Base-by-base conservation (phyloP, 768 basidiomycete species). In the Xerocomus potaroensis region DNA sequence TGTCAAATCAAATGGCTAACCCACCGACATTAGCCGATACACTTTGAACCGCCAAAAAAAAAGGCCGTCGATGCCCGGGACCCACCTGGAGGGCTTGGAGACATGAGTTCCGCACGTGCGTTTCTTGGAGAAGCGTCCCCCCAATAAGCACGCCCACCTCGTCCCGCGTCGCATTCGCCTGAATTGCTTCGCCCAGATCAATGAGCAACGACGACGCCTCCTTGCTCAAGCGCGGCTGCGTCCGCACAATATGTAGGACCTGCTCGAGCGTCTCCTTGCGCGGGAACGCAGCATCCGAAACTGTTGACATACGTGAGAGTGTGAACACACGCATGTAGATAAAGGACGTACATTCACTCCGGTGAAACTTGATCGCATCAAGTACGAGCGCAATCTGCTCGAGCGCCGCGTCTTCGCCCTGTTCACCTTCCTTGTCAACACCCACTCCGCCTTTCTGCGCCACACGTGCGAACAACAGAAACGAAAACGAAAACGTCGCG, bases 1-100 rank as follows among this genome's bases (percentile, higher is more conserved):
- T 0, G 94, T 97, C 38, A 98, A 65, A 66, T 98, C 96, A 54
- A 98, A 86, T 0, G 93, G 87, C 91, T 97, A 24, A 4, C 16
- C 11, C n/a, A n/a, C n/a, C n/a, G n/a, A n/a, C n/a, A n/a, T n/a
- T n/a, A n/a, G n/a, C n/a, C n/a, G n/a, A n/a, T n/a, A n/a, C n/a
- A n/a, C n/a, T n/a, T n/a, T n/a, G n/a, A n/a, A n/a, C n/a, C n/a
- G n/a, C n/a, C n/a, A n/a, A n/a, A n/a, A n/a, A n/a, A n/a, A 27
- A 5, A 27, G 26, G 10, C 6, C 26, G 26, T 27, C 26, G 10
- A 27, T 10, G 10, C 6, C 5, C 26, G 26, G 26, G n/a, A n/a
- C 70, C 21, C 38, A 91, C 93, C 77, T 93, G 91, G 3, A 98
- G 72, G 1, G 93, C 77, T 57, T 94, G 92, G n/a, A 98, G 69